Evolutionary conservation across 805 yeast species (phyloP).

Genomic region (Candida montana): DNA sequence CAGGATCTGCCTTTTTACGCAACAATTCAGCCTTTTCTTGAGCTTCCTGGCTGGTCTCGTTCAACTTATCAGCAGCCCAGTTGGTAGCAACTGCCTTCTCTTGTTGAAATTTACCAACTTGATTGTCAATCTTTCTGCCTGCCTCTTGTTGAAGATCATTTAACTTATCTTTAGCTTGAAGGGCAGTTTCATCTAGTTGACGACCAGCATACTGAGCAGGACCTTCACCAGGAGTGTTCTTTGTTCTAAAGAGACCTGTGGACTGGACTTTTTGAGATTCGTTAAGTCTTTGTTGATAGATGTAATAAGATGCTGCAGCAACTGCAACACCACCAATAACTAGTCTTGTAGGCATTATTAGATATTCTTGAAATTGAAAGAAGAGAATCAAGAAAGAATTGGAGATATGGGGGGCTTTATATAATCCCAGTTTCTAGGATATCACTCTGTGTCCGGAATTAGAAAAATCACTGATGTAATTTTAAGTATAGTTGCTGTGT

Average conservation of each 20-base stretch:
- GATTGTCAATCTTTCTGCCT: constrained; percentile 15
- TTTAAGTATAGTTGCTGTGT: background rate
- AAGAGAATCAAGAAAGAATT: background rate
- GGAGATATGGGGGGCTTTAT: background rate
- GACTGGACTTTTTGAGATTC: constrained; percentile 7
- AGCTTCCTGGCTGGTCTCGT: constrained; percentile 13
- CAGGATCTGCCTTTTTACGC: constrained; percentile 13
- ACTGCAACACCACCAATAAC: constrained; percentile 22
- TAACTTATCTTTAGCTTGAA: constrained; percentile 13
- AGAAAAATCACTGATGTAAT: background rate
- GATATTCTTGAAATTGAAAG: too few species aligned
- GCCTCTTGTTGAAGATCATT: constrained; percentile 17
- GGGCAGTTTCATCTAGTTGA: constrained; percentile 21
- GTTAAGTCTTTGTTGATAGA: constrained; percentile 21
- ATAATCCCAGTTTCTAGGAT: background rate
- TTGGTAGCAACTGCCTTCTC: constrained; percentile 12
- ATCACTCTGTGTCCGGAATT: background rate
- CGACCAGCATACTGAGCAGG: constrained; percentile 22
- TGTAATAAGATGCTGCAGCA: constrained; percentile 23
- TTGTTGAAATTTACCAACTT: constrained; percentile 12
- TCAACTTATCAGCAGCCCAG: constrained; percentile 22
- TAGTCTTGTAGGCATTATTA: constrained; percentile 9
- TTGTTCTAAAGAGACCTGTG: constrained; percentile 4
- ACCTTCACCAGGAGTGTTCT: constrained; percentile 10
- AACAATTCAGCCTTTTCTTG: constrained; percentile 17